Base-by-base conservation (phyloP, 148 eudicot genomes). In the Amaranthus palmeri region DNA sequence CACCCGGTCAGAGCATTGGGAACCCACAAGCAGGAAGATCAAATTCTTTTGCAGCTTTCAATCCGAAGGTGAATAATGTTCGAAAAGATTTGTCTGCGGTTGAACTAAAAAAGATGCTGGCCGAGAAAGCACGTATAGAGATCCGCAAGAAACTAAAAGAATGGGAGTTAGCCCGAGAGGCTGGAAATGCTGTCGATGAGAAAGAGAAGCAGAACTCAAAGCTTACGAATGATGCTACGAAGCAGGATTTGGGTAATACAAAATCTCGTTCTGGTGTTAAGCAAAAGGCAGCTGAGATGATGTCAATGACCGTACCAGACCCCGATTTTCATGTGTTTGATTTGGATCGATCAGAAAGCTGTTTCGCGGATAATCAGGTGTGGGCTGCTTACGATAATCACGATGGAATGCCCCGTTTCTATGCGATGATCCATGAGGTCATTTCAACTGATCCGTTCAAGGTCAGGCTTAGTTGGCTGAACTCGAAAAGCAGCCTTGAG, bases 331-430 rank as follows among this genome's bases (percentile, higher is more conserved):
- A 88, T 78, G 82, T 82, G 65, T 88, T 88, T 74, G 89, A 88
- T 73, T 60, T 57, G 42, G 88, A 84, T 52, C 79, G 92, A 70
- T 56, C 83, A 8, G 88, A 82, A 81, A 67, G 60, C 54, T 84
- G 81, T 68, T 88, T 88, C 44, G 72, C 60, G 44, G 88, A 83
- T 43, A 79, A 82, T 58, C 86, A 88, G 62, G 86, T 88, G 18
- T 88, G 92, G 92, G 87, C 92, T 70, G 79, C 80, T 53, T 88
- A 88, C 76, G 92, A 88, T 43, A 77, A 76, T 73, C 83, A 82
- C 74, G 92, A 86, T 76, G 92, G 92, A 54, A 88, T 88, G 92
- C 92, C 92, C 11, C 92, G 89, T 43, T 81, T 79, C 68, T 88
- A 88, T 76, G 92, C 85, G 13, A 17, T 88, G 55, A 72, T 88